Percentiles rank a stretch among this genome's conserved stretches.
Evolutionary conservation across 2,329 filamentous ascomycete species (phyloP).

Genomic region (Beauveria pseudobassiana): DNA sequence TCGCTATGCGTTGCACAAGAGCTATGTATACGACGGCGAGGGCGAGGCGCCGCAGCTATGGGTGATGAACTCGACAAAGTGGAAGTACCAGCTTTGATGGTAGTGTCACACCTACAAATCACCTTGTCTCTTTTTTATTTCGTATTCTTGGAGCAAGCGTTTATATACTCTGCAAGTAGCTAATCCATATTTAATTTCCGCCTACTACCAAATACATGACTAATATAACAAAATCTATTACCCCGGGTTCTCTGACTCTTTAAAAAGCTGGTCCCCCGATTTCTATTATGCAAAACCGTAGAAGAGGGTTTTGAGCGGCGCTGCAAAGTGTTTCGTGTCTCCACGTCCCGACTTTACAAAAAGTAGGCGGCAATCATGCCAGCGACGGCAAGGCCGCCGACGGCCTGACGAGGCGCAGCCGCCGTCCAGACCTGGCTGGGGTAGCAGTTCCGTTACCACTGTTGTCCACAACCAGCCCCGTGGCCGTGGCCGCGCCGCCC

Average conservation of each 20-base stretch:
- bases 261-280: not conserved
- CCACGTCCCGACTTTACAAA: constrained; percentile 25
- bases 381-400: constrained; percentile 27
- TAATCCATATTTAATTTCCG: not conserved
- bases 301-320: not conserved
- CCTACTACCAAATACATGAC: not conserved
- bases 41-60: constrained; percentile 24
- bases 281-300: not conserved
- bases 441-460: not conserved
- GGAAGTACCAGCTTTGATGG: constrained; percentile 9
- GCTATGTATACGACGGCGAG: constrained; percentile 21
- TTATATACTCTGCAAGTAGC: not conserved
- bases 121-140: not conserved
- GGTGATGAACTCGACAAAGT: constrained; percentile 20
- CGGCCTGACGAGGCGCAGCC: constrained; percentile 22
- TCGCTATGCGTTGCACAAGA: constrained; percentile 28
- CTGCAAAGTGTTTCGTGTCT: not conserved
- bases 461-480: not conserved
- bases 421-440: constrained; percentile 4
- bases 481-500: too few species aligned
- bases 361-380: constrained; percentile 34
- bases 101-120: not conserved
- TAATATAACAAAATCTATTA: not conserved
- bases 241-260: not conserved
- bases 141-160: not conserved